Conservation (phyloP, 441 rosid species). For the Rhodomyrtus psidioides region DNA sequence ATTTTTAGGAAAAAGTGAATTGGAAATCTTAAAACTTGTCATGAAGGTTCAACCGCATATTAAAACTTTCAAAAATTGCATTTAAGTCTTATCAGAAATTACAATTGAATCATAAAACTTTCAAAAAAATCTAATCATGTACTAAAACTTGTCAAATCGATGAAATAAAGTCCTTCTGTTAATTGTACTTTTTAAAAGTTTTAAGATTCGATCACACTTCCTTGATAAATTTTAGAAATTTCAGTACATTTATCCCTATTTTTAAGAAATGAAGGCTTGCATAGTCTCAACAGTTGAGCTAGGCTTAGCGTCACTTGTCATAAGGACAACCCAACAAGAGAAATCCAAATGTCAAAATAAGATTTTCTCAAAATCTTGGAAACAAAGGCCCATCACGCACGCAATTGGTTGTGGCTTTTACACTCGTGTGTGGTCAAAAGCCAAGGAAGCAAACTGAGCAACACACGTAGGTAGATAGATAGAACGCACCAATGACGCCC, state of each 20-base stretch:
- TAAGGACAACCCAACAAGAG: neutral
- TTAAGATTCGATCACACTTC: too few relatives aligned
- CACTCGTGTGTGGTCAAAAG: neutral
- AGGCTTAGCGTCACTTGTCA: neutral
- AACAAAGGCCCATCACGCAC: neutral
- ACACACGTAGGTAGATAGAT: neutral
- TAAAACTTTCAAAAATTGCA: too few relatives aligned
- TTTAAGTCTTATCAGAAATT: too few relatives aligned
- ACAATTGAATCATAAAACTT: too few relatives aligned
- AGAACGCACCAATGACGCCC: neutral
- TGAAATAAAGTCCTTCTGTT: too few relatives aligned
- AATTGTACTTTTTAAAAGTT: too few relatives aligned
- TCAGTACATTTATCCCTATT: too few relatives aligned
- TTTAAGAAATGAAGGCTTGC: neutral
- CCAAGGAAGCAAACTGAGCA: neutral
- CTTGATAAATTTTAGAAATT: too few relatives aligned
- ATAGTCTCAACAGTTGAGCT: neutral
- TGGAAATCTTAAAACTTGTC: too few relatives aligned
- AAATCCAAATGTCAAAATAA: neutral
- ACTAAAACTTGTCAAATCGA: too few relatives aligned
- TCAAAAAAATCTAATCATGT: fast-evolving
- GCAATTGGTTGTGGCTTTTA: neutral
- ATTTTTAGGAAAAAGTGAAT: neutral
- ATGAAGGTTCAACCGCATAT: fast-evolving
- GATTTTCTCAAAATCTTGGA: neutral